Conservation (phyloP, 169 alveolate genomes). For the Babesia divergens region DNA sequence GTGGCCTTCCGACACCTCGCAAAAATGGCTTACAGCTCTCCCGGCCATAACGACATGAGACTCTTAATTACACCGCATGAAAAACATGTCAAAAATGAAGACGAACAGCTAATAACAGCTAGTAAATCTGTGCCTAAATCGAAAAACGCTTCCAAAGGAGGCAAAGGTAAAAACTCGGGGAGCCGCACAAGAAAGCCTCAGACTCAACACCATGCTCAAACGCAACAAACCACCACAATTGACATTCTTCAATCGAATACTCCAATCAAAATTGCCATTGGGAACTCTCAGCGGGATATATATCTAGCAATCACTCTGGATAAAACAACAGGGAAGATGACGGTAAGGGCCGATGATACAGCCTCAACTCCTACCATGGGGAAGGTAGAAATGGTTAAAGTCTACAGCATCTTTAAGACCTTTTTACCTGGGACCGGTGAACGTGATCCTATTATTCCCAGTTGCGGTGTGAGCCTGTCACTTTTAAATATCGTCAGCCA, state of each 20-base stretch:
- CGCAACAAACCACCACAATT: not conserved
- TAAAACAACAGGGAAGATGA: not conserved
- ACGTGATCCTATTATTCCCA: slow-evolving; percentile 15
- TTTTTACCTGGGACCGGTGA: not conserved
- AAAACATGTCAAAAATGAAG: not conserved
- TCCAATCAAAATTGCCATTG: not conserved
- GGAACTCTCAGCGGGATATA: not conserved
- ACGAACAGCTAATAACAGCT: not conserved
- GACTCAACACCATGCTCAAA: not conserved
- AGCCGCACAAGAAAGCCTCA: slow-evolving; percentile 2
- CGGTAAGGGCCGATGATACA: not conserved
- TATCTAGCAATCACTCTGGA: not conserved
- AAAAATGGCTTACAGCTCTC: not conserved
- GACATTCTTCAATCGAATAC: not conserved
- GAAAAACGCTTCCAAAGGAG: not conserved
- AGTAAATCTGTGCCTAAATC: not conserved
- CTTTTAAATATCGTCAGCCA: slow-evolving; percentile 6
- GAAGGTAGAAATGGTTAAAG: not conserved
- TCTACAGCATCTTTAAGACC: not conserved
- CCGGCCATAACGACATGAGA: not conserved
- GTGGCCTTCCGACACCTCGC: not conserved
- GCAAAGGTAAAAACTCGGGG: slow-evolving; percentile 2
- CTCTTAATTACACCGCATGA: not conserved
- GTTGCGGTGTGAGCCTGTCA: slow-evolving; percentile 34
- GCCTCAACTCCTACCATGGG: too few relatives aligned